Conservation (phyloP, 768 basidiomycete genomes). For the Russula sp. region DNA sequence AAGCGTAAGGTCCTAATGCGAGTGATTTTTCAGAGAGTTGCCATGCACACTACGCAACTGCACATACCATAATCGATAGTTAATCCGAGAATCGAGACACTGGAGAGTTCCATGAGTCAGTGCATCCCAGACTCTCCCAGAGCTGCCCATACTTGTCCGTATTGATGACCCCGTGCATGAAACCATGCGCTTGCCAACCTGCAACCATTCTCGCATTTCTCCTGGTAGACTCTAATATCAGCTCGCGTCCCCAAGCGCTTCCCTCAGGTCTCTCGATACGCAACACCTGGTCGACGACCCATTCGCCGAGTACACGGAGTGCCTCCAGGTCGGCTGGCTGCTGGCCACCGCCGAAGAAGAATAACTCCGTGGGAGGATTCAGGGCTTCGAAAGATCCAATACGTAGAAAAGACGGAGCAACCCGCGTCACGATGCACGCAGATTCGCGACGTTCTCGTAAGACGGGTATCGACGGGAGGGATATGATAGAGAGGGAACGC, state of each 20-base stretch:
- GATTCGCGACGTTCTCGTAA: constrained; percentile 65
- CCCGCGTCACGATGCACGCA: constrained; percentile 67
- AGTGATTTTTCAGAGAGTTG: constrained; percentile 1
- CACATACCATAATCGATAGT: constrained; percentile 67
- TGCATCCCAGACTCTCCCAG: constrained; percentile 5
- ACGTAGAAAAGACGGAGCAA: constrained; percentile 87
- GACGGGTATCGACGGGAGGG: constrained; percentile 67
- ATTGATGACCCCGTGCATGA: constrained; percentile 96
- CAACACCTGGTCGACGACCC: constrained; percentile 58
- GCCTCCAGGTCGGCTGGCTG: constrained; percentile 69
- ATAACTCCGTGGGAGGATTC: constrained; percentile 55
- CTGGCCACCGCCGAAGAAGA: constrained; percentile 73
- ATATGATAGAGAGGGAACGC: constrained; percentile 73
- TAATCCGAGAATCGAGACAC: constrained; percentile 65
- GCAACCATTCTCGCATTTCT: constrained; percentile 92
- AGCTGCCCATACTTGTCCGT: constrained; percentile 74
- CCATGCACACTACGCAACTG: not conserved
- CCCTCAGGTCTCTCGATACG: constrained; percentile 32
- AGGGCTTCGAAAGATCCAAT: constrained; percentile 88
- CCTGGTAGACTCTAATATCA: constrained; percentile 72
- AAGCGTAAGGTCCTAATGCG: constrained; percentile 72
- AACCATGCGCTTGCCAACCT: constrained; percentile 91
- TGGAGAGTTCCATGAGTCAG: constrained; percentile 24
- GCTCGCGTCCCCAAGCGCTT: constrained; percentile 53
- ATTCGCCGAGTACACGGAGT: constrained; percentile 67